Evolutionary conservation across 768 basidiomycete species (phyloP), one percentile per base, ranked within the genome.

Genomic region (Paxillus ammoniavirescens): DNA sequence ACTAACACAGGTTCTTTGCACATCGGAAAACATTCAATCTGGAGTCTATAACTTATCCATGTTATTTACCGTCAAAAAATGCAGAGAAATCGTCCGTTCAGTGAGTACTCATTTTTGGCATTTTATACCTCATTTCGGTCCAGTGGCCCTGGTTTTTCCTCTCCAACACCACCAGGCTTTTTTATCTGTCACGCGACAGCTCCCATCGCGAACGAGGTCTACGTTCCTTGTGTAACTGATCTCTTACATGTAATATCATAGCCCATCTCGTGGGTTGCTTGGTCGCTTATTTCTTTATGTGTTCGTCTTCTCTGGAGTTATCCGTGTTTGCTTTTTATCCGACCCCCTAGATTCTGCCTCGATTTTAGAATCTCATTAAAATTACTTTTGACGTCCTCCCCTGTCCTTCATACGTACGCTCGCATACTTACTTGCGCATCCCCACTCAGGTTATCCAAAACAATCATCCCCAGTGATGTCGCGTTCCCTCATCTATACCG

Each of bases 401-500:
- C 55, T 56, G 49, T 53, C 54, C 55, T 36, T 54, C 56, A 52
- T 59, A 61, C 58, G 59, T 61, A 61, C 70, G 50, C 54, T 58
- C 23, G 53, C 55, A 38, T 58, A 55, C 61, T 69, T 55, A 68
- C 56, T n/a, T 49, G 36, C 42, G 31, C 26, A 43, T 21, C 17
- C 42, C 57, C 35, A 26, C 63, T 9, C 58, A 78, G 79, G 67
- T 69, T 62, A 62, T 63, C 67, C 71, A 66, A 79, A 73, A 68
- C 80, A 76, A 71, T 75, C 78, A 69, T 73, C 82, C 78, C 70
- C 78, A 75, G 57, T 77, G 75, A 83, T 87, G 84, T 75, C 84
- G 77, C 72, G 77, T 82, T 73, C 83, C 82, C 78, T 81, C 77
- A 72, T 82, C 76, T 75, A 82, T 84, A 85, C 83, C 77, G 74